phyloP scores from a whole-genome alignment of 2,329 filamentous ascomycete genomes.

The Exutisphaerella laricina region DNA sequence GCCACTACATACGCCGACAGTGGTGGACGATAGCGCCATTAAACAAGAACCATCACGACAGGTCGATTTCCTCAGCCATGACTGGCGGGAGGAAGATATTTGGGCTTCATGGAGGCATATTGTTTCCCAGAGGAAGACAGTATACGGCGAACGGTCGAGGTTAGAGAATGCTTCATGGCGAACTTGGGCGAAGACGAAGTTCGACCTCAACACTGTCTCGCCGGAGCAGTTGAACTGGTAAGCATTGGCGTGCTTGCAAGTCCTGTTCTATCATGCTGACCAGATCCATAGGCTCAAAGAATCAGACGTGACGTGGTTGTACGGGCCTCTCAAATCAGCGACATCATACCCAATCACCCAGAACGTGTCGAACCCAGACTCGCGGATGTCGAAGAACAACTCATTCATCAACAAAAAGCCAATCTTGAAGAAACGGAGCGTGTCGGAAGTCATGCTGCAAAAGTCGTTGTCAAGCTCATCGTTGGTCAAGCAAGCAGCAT shows the following conservation, averaged over 20 bases:
- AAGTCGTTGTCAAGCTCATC: constrained; percentile 83
- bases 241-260: constrained; percentile 31
- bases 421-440: constrained; percentile 92
- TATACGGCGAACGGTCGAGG: constrained; percentile 70
- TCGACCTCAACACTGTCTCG: constrained; percentile 78
- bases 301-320: constrained; percentile 95
- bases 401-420: constrained; percentile 79
- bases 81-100: constrained; percentile 93
- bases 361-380: constrained; percentile 47
- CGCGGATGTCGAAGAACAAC: constrained; percentile 54
- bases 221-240: constrained; percentile 93
- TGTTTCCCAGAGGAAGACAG: constrained; percentile 62
- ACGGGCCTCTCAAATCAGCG: constrained; percentile 80
- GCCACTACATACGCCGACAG: constrained; percentile 53
- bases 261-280: not conserved
- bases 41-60: constrained; percentile 72
- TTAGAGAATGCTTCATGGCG: constrained; percentile 96
- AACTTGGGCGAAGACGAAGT: constrained; percentile 91
- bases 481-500: constrained; percentile 80
- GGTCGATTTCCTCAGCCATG: constrained; percentile 91
- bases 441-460: constrained; percentile 92
- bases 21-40: constrained; percentile 74
- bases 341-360: constrained; percentile 48
- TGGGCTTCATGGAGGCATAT: constrained; percentile 97
- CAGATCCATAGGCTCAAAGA: constrained; percentile 74